A percentile compares a stretch with the other conserved stretches of the same genome.
phyloP scores from a whole-genome alignment of 2,329 filamentous ascomycete genomes.

The Microthyrium microscopicum region DNA sequence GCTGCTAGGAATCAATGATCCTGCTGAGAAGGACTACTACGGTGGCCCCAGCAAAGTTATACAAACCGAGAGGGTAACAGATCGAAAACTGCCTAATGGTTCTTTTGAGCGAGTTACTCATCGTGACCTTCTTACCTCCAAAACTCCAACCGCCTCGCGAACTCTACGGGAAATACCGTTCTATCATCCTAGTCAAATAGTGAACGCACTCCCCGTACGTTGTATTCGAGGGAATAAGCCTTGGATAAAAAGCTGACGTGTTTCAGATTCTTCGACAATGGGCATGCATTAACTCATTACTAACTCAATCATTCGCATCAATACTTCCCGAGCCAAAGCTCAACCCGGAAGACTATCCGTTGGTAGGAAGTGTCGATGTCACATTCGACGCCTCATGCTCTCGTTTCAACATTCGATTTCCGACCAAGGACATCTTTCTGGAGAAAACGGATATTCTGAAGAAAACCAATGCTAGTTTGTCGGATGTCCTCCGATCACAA shows the following conservation, averaged over 20 bases:
- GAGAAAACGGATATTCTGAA: too few relatives aligned
- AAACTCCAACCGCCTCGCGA: conserved; percentile 22
- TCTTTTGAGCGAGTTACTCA: background rate
- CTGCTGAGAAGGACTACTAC: conserved; percentile 20
- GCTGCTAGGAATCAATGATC: conserved; percentile 29
- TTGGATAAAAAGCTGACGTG: background rate
- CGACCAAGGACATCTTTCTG: conserved; percentile 23
- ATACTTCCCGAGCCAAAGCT: background rate
- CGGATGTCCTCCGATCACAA: background rate
- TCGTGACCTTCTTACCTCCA: background rate
- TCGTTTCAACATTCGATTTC: conserved; percentile 29
- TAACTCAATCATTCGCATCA: conserved; percentile 43
- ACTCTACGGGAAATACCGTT: conserved; percentile 54
- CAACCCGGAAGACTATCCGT: background rate
- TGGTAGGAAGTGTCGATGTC: conserved; percentile 2
- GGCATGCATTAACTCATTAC: conserved; percentile 48
- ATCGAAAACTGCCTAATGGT: too few relatives aligned
- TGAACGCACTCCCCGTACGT: conserved; percentile 48
- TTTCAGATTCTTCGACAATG: conserved; percentile 48
- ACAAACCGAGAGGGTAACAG: too few relatives aligned
- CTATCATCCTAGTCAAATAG: conserved; percentile 58
- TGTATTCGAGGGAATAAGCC: background rate
- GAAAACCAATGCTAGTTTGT: too few relatives aligned
- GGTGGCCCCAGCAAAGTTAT: background rate
- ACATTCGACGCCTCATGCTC: background rate